Base-by-base conservation (phyloP, 371 early-diverging fungal species). In the Mucor plumbeus region DNA sequence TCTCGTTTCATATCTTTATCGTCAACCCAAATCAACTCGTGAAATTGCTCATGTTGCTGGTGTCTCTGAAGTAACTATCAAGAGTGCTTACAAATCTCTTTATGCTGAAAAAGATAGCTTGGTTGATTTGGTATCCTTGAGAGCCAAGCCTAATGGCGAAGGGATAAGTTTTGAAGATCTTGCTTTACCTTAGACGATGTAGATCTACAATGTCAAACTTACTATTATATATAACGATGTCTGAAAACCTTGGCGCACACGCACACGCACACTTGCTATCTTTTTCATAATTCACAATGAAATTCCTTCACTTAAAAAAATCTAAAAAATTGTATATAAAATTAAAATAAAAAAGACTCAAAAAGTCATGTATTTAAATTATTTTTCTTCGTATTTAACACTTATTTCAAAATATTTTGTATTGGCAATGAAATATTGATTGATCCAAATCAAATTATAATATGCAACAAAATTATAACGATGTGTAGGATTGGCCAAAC, bases 1-100 rank as follows among this genome's bases (percentile, higher is more conserved):
- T 68, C 83, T 96, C 79, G 92, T 89, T 1, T 88, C 92, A 40
- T 88, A 89, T 47, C 77, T 97, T 5, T 89, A 87, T 59, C 80
- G 87, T 19, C 73, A 81, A 35, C 86, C 85, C 7, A 90, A 91
- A 61, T 76, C 88, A 0, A 90, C 94, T 0, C 86, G 87, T 47
- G 91, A 92, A 41, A 94, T 98, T 63, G 92, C 95, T 33, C 68
- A 83, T 36, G 90, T 94, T 4, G 90, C 93, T 43, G 95, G 96
- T 64, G 94, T 96, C 11, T 92, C 95, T 43, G 96, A 96, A 69
- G 90, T 92, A 3, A 97, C 98, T 4, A 91, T 97, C 65, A 93
- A 92, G 75, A 91, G 88, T 60, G 92, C 94, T 0, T 95, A 95
- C 78, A 90, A 87, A 72, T 79, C 84, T 15, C 75, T 95, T 36